Conservation (phyloP, 306 rosid genomes). For the Trifolium pratense region DNA sequence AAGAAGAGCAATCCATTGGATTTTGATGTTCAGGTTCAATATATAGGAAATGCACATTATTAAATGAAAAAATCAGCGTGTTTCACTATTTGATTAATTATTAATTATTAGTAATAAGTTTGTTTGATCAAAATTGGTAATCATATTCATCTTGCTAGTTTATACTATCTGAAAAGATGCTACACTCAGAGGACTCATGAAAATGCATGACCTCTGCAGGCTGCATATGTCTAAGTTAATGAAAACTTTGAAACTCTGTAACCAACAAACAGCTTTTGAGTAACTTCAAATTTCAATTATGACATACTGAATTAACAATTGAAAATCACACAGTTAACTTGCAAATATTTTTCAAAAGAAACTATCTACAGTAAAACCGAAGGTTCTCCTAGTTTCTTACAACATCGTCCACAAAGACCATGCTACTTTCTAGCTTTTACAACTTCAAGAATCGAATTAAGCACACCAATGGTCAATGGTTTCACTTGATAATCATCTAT, state of each 20-base stretch:
- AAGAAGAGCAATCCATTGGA: not conserved
- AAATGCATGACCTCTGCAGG: not conserved
- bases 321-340: not conserved
- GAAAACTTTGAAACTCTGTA: not conserved
- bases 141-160: not conserved
- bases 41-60: not conserved
- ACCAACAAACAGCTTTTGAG: not conserved
- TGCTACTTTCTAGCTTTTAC: slow-evolving; percentile 19
- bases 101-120: not conserved
- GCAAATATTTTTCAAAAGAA: not conserved
- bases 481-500: slow-evolving; percentile 64
- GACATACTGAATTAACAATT: not conserved
- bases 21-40: not conserved
- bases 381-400: not conserved
- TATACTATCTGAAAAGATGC: not conserved
- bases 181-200: not conserved
- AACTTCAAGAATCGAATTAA: slow-evolving; percentile 51
- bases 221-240: not conserved
- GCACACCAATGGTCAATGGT: slow-evolving; percentile 55
- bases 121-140: not conserved
- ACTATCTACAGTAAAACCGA: not conserved
- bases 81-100: not conserved
- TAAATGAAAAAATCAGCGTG: not conserved
- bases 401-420: not conserved
- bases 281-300: slow-evolving; percentile 1